Evolutionary conservation across 108 stramenopile species (phyloP), one percentile per base, ranked within the genome.

Genomic region (Nannochloropsis gaditana): DNA sequence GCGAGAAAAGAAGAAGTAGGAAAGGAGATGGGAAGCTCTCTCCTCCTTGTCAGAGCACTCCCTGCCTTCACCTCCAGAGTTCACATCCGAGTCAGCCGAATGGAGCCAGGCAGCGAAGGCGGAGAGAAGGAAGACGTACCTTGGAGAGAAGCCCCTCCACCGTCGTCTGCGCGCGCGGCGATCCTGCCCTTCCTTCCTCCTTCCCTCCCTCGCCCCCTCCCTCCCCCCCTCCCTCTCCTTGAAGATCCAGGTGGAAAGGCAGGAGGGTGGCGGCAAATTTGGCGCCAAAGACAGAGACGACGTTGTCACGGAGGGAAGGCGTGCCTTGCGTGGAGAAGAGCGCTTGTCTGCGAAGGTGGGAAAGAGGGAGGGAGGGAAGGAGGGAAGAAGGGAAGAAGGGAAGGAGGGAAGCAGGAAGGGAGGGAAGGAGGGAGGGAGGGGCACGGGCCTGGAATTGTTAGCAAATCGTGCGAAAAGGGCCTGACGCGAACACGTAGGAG

Each of bases 281-380:
- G 43, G 87, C 87, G 44, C 90, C 90, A 43, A 91, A 91, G 8
- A 91, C 83, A 44, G 90, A 45, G 43, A 84, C 81, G 31, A 91
- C 86, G 82, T 91, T 91, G 45, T 91, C 90, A 41, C 43, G 89
- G 15, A 91, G 44, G 43, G 82, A 80, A 31, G 43, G 50, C 45
- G 83, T 90, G 31, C 84, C 85, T 86, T 90, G 88, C 8, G 82
- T 87, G 10, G 80, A 9, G 3, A 79, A 41, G 47, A 86, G 45
- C 44, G 10, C 11, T 15, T 50, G 47, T 15, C 47, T 50, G 47
- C 1, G 31, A 31, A 31, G 31, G 31, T 1, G 31, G 15, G 47
- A 50, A 15, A 1, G 47, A 50, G 15, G 47, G 47, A 50, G 47
- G 47, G 47, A 50, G 47, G 47, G 47, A 15, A 15, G 47, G 47